Base-by-base conservation (phyloP, 2,329 filamentous ascomycete genomes). In the Fonsecaea pugnacius region DNA sequence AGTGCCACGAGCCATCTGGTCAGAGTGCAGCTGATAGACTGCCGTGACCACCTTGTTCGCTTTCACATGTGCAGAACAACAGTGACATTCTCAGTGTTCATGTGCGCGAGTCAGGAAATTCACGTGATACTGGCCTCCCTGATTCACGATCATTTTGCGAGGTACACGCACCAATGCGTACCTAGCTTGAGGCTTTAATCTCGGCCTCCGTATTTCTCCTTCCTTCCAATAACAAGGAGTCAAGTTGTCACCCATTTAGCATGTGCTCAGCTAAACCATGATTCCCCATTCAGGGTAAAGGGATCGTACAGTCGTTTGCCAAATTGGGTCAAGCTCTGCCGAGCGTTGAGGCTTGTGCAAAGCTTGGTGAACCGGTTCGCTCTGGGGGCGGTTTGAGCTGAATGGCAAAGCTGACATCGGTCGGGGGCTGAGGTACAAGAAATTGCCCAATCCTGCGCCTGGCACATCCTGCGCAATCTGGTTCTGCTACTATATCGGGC, bases 1-100 rank as follows among this genome's bases (percentile, higher is more conserved):
- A 33, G 58, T 52, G 24, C 58, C 36, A 54, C 66, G 66, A 64
- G 66, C 66, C 66, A 68, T 68, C 21, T 55, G 30, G 14, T 16
- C 36, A 36, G 55, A 43, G 8, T 62, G 27, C 21, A 12, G 24
- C 32, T 35, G 40, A 46, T 33, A 10, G 8, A 32, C 27, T 12
- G 33, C 27, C 40, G 18, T 36, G n/a, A 55, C 43, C 33, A 51
- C 38, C 33, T 16, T 51, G 1, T 50, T 36, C 21, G 30, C 16
- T 30, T 7, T 8, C 30, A 9, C 33, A 32, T 5, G 27, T 40
- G 18, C 18, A 36, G 30, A 43, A 52, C 21, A 52, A 30, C 6
- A n/a, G n/a, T 32, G 38, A 43, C 16, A 18, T 43, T n/a, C 7
- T 9, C 16, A n/a, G 38, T 2, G 10, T 21, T 14, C 27, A 33